These are phyloP conservation scores for Fusarium sp. DNA, from an alignment of 2,329 filamentous ascomycete genomes.

Conservation along the genomic window DNA sequence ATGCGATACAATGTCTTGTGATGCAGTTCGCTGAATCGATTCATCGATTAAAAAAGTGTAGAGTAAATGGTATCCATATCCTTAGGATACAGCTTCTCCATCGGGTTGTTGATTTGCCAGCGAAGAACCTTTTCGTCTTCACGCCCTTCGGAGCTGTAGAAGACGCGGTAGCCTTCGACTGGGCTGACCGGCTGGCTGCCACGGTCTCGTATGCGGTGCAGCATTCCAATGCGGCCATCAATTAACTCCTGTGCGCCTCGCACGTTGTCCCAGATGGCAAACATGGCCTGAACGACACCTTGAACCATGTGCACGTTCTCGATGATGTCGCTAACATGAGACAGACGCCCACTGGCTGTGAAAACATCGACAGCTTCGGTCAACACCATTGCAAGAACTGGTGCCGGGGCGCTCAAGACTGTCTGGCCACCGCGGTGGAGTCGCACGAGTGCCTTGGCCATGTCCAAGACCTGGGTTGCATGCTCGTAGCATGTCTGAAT, in stretches of 20 bases:
- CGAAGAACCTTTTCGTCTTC: slow-evolving; percentile 45
- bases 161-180: slow-evolving; percentile 47
- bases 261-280: slow-evolving; percentile 69
- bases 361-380: slow-evolving; percentile 74
- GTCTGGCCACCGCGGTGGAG: slow-evolving; percentile 49
- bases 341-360: slow-evolving; percentile 66
- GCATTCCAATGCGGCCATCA: slow-evolving; percentile 50
- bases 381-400: slow-evolving; percentile 71
- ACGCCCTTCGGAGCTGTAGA: slow-evolving; percentile 43
- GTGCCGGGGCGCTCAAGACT: slow-evolving; percentile 60
- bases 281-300: slow-evolving; percentile 65
- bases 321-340: slow-evolving; percentile 63
- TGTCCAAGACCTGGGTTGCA: slow-evolving; percentile 62
- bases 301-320: slow-evolving; percentile 65
- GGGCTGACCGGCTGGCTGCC: slow-evolving; percentile 45
- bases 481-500: slow-evolving; percentile 62
- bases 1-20: neutral
- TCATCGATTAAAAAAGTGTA: slow-evolving; percentile 37
- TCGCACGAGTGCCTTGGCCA: slow-evolving; percentile 56
- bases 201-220: slow-evolving; percentile 51
- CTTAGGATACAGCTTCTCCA: slow-evolving; percentile 51
- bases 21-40: neutral
- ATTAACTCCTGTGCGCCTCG: slow-evolving; percentile 62
- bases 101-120: slow-evolving; percentile 53
- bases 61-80: slow-evolving; percentile 54